These are phyloP conservation scores for Odontarrhena argentea DNA, from an alignment of 345 rosid genomes.

Conservation along the genomic window DNA sequence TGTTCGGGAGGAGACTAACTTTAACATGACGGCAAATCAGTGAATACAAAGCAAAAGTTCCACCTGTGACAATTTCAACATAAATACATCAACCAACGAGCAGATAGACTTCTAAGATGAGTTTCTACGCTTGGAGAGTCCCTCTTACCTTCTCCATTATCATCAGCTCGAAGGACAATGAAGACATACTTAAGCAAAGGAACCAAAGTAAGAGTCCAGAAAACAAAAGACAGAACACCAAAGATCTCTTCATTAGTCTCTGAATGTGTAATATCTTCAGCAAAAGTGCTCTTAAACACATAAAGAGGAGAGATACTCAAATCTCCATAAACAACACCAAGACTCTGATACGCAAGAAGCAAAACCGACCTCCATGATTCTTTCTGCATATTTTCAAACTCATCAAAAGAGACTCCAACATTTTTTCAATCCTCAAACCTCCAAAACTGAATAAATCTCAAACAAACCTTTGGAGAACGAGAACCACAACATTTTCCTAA, in stretches of 20 bases:
- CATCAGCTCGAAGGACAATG: conserved; percentile 94
- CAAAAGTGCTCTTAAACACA: conserved; percentile 93
- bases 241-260: conserved; percentile 93
- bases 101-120: too few relatives aligned
- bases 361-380: conserved; percentile 83
- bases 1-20: conserved; percentile 91
- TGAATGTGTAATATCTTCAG: conserved; percentile 92
- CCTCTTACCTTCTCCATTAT: conserved; percentile 99
- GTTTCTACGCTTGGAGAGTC: too few relatives aligned
- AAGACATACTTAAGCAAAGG: conserved; percentile 94
- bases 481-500: conserved; percentile 62
- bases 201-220: conserved; percentile 97
- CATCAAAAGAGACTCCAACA: neutral
- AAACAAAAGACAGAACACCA: conserved; percentile 91
- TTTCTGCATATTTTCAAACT: conserved; percentile 49
- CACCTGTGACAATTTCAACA: conserved; percentile 50
- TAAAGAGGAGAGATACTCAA: conserved; percentile 93
- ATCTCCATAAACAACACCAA: conserved; percentile 98
- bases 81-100: neutral
- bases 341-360: conserved; percentile 94
- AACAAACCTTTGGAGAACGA: conserved; percentile 68
- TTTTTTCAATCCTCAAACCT: conserved; percentile 6
- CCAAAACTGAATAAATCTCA: conserved; percentile 22
- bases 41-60: conserved; percentile 95
- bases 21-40: conserved; percentile 89